Base-by-base conservation (phyloP, 1,284 basidiomycete genomes). In the Irpex sp. region DNA sequence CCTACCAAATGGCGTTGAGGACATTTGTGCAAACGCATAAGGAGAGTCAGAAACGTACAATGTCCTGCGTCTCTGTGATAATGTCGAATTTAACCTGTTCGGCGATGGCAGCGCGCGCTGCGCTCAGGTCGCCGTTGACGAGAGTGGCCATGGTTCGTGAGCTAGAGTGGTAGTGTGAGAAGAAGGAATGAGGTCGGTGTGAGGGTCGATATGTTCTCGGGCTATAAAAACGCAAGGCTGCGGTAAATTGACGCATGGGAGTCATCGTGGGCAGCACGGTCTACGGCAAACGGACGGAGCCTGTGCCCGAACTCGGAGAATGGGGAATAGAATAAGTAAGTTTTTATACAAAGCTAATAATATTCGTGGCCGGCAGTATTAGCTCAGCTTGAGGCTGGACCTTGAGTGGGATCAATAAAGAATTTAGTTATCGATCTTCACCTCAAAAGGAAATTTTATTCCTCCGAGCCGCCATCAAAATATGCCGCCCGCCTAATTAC, bases 11-110 rank as follows among this genome's bases (percentile, higher is more conserved):
- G 19, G 33, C 9, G 2, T 49, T 19, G 19, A 28, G 23, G 35
- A 36, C n/a, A 28, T 35, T 47, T 45, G 33, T 23, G n/a, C 21
- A 45, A 23, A 4, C 7, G 35, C 28, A 14, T 18, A 45, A 28
- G 19, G 14, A 2, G 23, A 23, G 28, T n/a, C 21, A 21, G 19
- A 21, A 18, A 56, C 69, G 18, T 69, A 72, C 73, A 23, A 76
- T 79, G 67, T 79, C 77, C 70, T 86, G 82, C 3, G 78, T 81
- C 53, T 76, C 69, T 19, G 84, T 77, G 39, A 90, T 64, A 59
- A 91, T 70, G 68, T 91, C 87, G 57, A 89, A 73, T 69, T 84
- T 85, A 67, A 86, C 78, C 63, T 84, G 77, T 49, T 82, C 75
- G 8, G 80, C 75, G 63, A 90, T 77, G 39, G 67, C 66, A 0